Evolutionary conservation across 352 stramenopile species (phyloP).

Genomic region (Pythium rishiriense): DNA sequence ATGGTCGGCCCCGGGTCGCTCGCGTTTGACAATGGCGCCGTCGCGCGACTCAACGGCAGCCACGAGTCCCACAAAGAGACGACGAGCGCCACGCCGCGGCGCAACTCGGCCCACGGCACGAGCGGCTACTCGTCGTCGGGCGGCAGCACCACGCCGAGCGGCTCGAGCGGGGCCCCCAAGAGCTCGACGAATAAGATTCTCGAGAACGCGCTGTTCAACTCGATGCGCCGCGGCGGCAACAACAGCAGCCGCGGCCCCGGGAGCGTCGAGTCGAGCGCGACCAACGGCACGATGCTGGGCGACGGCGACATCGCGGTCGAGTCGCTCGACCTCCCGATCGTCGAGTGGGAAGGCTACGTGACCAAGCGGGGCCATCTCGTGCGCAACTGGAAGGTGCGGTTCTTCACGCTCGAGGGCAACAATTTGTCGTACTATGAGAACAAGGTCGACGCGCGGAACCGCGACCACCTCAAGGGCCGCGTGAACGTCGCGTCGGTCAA

Average conservation of each 20-base stretch:
- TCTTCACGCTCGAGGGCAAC: constrained; percentile 88
- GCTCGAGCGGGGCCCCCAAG: constrained; percentile 32
- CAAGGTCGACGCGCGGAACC: constrained; percentile 87
- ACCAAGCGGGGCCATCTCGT: constrained; percentile 88
- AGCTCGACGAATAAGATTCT: constrained; percentile 45
- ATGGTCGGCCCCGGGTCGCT: constrained; percentile 30
- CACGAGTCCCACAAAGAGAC: constrained; percentile 11
- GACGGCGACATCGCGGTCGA: constrained; percentile 64
- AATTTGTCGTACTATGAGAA: constrained; percentile 89
- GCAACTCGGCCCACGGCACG: constrained; percentile 30
- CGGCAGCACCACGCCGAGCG: constrained; percentile 32
- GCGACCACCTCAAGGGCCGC: constrained; percentile 81
- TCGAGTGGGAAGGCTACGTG: constrained; percentile 91
- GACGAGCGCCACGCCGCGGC: constrained; percentile 8
- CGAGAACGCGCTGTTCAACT: constrained; percentile 52
- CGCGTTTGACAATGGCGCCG: constrained; percentile 15
- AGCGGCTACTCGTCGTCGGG: constrained; percentile 28
- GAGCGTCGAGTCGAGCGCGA: constrained; percentile 16
- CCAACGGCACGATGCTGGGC: constrained; percentile 24
- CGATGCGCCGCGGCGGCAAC: constrained; percentile 38
- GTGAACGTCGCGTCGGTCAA: constrained; percentile 80
- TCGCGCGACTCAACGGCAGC: constrained; percentile 4
- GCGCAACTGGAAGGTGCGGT: constrained; percentile 87
- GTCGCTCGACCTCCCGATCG: constrained; percentile 81
- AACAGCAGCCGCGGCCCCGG: constrained; percentile 40